phyloP scores from a whole-genome alignment of 2,329 filamentous ascomycete genomes.

The Aspergillus alliaceus region DNA sequence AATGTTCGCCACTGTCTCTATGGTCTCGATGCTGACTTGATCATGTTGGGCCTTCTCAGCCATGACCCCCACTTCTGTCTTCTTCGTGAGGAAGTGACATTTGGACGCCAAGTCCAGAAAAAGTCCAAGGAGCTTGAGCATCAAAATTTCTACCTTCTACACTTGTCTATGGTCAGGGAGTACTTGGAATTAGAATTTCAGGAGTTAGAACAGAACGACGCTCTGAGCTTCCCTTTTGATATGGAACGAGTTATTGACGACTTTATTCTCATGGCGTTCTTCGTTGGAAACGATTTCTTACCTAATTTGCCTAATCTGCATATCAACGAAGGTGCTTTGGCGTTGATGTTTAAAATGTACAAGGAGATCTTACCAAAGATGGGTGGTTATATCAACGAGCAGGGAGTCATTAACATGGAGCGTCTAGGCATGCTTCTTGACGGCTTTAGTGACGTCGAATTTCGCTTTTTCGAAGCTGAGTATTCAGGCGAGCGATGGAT shows the following conservation, averaged over 20 bases:
- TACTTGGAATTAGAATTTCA: slow-evolving; percentile 97
- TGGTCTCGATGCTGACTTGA: slow-evolving; percentile 93
- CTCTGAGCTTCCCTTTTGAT: slow-evolving; percentile 77
- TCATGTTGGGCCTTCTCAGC: slow-evolving; percentile 96
- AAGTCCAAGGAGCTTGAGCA: slow-evolving; percentile 97
- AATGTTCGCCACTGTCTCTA: slow-evolving; percentile 97
- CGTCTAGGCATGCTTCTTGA: slow-evolving; percentile 76
- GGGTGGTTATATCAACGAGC: slow-evolving; percentile 94
- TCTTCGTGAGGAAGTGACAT: slow-evolving; percentile 95
- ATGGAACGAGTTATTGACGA: slow-evolving; percentile 97
- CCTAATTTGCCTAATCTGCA: slow-evolving; percentile 94
- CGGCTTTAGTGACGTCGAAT: slow-evolving; percentile 84
- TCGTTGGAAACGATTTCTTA: slow-evolving; percentile 98
- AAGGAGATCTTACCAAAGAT: slow-evolving; percentile 84
- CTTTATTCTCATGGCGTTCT: slow-evolving; percentile 99
- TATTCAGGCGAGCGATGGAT: slow-evolving; percentile 89
- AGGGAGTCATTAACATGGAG: slow-evolving; percentile 84
- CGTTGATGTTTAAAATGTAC: slow-evolving; percentile 97
- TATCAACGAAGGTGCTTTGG: slow-evolving; percentile 96
- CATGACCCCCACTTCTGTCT: slow-evolving; percentile 98
- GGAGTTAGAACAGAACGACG: slow-evolving; percentile 74
- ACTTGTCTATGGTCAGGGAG: slow-evolving; percentile 95
- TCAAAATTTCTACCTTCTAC: slow-evolving; percentile 97
- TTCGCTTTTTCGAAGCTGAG: slow-evolving; percentile 89
- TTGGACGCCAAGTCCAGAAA: slow-evolving; percentile 80